A percentile compares a stretch with the other conserved stretches of the same genome.
These are phyloP conservation scores for Sclerotinia trifoliorum DNA, from an alignment of 2,329 filamentous ascomycete genomes.

Conservation along the genomic window DNA sequence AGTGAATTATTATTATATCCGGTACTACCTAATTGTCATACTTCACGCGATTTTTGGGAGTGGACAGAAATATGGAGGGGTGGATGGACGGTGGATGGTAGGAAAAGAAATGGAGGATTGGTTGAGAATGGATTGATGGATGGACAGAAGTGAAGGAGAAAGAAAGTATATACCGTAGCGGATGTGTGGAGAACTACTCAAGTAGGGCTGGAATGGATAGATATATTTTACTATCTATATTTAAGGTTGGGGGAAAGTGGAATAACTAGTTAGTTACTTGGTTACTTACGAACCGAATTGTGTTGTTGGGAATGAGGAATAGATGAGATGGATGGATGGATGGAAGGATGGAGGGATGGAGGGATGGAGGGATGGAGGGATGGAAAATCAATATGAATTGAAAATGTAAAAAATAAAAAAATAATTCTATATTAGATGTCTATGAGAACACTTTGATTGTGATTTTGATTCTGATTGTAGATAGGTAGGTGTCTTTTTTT, in stretches of 20 bases:
- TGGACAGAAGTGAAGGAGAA: neutral
- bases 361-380: neutral
- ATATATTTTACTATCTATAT: neutral
- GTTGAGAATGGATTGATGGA: neutral
- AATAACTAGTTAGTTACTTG: slow-evolving; percentile 9
- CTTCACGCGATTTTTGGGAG: neutral
- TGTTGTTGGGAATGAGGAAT: neutral
- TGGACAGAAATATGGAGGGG: neutral
- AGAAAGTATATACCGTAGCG: neutral
- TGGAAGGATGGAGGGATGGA: neutral
- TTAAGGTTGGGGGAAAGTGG: neutral
- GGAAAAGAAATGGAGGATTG: neutral
- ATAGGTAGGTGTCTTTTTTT: too few species aligned
- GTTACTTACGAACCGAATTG: neutral
- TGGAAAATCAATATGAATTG: neutral
- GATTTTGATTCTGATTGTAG: neutral
- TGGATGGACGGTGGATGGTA: neutral
- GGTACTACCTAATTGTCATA: neutral
- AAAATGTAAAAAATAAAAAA: neutral
- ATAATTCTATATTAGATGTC: neutral
- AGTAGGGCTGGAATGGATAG: neutral
- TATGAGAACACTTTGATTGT: neutral
- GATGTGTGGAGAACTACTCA: neutral
- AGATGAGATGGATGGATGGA: neutral
- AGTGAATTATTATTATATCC: neutral